These are phyloP conservation scores for Citrus inodora DNA, from an alignment of 345 rosid genomes.

Conservation along the genomic window DNA sequence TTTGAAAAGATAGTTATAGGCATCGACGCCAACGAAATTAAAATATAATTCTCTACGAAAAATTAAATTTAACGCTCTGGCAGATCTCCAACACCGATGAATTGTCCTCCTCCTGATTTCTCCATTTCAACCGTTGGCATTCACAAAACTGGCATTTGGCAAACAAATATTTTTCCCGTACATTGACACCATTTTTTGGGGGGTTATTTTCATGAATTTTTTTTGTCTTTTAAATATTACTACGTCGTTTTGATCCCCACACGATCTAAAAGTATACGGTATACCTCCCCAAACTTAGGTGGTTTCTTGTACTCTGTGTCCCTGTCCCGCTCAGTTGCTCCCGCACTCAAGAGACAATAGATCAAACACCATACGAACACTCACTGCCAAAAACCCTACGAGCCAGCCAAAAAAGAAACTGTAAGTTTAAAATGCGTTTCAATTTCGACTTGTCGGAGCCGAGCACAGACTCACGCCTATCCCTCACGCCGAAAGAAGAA, in stretches of 20 bases:
- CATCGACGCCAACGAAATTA: too few relatives aligned
- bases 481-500: conserved; percentile 52
- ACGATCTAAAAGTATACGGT: fast-evolving
- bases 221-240: neutral
- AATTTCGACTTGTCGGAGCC: conserved; percentile 44
- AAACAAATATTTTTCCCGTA: too few relatives aligned
- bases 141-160: too few relatives aligned
- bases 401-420: neutral
- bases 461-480: conserved; percentile 25
- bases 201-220: too few relatives aligned
- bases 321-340: neutral
- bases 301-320: neutral
- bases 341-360: neutral
- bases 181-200: too few relatives aligned
- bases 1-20: too few relatives aligned
- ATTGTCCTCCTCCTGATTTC: too few relatives aligned
- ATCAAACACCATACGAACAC: neutral
- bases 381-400: neutral
- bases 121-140: too few relatives aligned
- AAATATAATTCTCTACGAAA: too few relatives aligned
- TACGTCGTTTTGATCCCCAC: neutral
- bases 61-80: too few relatives aligned
- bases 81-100: too few relatives aligned
- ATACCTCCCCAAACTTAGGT: too few relatives aligned
- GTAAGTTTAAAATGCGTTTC: conserved; percentile 44